phyloP scores from a whole-genome alignment of 768 basidiomycete species.

The Sarcodon sp. region DNA sequence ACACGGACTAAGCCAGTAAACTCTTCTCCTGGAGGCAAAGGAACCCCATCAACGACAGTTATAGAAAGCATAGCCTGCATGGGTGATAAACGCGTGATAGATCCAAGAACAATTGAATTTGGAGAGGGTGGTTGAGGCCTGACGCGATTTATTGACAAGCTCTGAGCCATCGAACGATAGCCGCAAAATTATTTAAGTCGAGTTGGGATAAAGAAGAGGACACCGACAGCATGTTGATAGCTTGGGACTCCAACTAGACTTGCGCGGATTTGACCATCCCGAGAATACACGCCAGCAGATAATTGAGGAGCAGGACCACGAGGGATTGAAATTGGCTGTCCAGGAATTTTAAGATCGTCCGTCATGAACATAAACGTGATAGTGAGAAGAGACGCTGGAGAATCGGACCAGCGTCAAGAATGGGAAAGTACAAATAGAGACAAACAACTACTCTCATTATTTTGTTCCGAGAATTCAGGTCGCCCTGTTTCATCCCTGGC shows the following conservation, averaged over 20 bases:
- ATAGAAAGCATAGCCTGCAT: slow-evolving; percentile 76
- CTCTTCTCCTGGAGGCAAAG: slow-evolving; percentile 74
- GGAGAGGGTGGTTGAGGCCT: slow-evolving; percentile 65
- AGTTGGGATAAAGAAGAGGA: slow-evolving; percentile 11
- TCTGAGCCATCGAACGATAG: slow-evolving; percentile 23
- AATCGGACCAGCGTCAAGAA: slow-evolving; percentile 1
- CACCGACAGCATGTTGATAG: slow-evolving; percentile 56
- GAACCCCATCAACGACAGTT: slow-evolving; percentile 76
- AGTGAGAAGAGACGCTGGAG: background rate
- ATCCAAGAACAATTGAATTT: slow-evolving; percentile 71
- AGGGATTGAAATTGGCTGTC: slow-evolving; percentile 58
- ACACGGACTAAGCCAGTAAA: slow-evolving; percentile 80
- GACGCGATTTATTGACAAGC: slow-evolving; percentile 45
- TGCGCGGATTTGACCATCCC: slow-evolving; percentile 53
- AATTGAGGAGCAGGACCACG: slow-evolving; percentile 41
- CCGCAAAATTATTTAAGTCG: slow-evolving; percentile 10
- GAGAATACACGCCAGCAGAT: slow-evolving; percentile 54
- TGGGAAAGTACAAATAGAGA: too few species aligned
- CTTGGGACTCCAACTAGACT: slow-evolving; percentile 56
- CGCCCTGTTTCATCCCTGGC: slow-evolving; percentile 13
- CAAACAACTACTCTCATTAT: too few species aligned
- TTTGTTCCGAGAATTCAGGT: slow-evolving; percentile 3
- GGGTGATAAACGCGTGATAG: slow-evolving; percentile 73
- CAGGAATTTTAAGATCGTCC: slow-evolving; percentile 44
- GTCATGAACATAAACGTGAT: slow-evolving; percentile 14